phyloP scores from a whole-genome alignment of 208 protist genomes.

The Leishmania arabica region DNA sequence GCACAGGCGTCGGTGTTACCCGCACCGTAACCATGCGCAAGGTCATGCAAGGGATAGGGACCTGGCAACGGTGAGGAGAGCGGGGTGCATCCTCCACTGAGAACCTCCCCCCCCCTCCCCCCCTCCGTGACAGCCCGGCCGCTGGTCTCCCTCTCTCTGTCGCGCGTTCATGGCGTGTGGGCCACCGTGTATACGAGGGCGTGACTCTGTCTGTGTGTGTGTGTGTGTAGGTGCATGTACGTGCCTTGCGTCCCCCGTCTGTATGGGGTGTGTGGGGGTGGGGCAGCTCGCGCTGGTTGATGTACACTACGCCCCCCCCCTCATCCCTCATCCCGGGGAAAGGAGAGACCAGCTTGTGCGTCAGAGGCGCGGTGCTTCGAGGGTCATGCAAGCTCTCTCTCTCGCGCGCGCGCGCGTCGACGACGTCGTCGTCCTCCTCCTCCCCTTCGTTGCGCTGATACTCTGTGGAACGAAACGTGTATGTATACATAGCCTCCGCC shows the following conservation, averaged over 20 bases:
- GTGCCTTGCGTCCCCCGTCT: background rate
- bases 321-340: background rate
- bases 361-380: background rate
- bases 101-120: background rate
- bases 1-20: background rate
- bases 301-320: background rate
- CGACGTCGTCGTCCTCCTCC: background rate
- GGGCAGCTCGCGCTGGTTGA: background rate
- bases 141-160: background rate
- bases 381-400: background rate
- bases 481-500: background rate
- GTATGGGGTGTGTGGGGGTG: background rate
- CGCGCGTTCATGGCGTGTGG: background rate
- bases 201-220: background rate
- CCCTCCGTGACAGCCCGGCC: background rate
- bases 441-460: background rate
- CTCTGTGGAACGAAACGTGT: background rate
- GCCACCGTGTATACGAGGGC: background rate
- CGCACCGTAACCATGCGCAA: background rate
- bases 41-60: background rate
- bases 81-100: background rate
- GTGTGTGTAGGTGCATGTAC: background rate
- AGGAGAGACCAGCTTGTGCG: background rate
- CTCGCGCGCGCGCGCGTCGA: background rate
- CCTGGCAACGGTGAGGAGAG: background rate